A percentile compares a stretch with the other conserved stretches of the same genome.
Evolutionary conservation across 805 yeast species (phyloP).

Genomic region (Kazachstania psychrophila): DNA sequence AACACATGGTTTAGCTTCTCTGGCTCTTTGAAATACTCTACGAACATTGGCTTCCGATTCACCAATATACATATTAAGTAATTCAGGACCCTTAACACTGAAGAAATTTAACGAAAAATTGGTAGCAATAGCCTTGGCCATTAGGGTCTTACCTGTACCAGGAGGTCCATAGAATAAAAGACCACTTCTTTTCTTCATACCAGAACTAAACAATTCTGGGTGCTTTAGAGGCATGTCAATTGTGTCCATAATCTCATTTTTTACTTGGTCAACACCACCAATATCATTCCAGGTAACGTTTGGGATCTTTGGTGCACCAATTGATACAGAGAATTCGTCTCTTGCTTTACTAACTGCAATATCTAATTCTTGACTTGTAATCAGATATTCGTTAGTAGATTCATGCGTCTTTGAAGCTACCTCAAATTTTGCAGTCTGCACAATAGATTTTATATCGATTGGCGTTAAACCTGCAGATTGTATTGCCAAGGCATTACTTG

Average conservation of each 20-base stretch:
- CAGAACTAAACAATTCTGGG: constrained; percentile 81
- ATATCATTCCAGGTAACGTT: constrained; percentile 95
- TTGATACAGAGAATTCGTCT: constrained; percentile 81
- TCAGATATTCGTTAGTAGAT: neutral
- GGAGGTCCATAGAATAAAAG: constrained; percentile 96
- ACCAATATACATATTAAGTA: constrained; percentile 95
- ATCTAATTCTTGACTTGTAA: constrained; percentile 45
- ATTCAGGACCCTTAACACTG: constrained; percentile 95
- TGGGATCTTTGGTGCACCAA: constrained; percentile 95
- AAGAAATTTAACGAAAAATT: constrained; percentile 89
- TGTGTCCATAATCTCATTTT: constrained; percentile 88
- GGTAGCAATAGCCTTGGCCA: constrained; percentile 96
- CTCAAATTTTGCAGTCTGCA: constrained; percentile 50
- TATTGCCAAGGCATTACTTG: constrained; percentile 49
- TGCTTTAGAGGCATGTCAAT: constrained; percentile 92
- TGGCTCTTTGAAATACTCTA: constrained; percentile 82
- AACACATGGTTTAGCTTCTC: constrained; percentile 97
- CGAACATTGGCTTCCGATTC: constrained; percentile 97
- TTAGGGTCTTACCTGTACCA: constrained; percentile 91
- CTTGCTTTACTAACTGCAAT: constrained; percentile 62
- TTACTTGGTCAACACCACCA: constrained; percentile 86
- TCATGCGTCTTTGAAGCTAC: constrained; percentile 23
- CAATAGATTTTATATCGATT: constrained; percentile 63
- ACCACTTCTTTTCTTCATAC: constrained; percentile 90
- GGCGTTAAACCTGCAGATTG: constrained; percentile 94